Conservation (phyloP, 164 flowering plant genomes). For the Piper betle region DNA sequence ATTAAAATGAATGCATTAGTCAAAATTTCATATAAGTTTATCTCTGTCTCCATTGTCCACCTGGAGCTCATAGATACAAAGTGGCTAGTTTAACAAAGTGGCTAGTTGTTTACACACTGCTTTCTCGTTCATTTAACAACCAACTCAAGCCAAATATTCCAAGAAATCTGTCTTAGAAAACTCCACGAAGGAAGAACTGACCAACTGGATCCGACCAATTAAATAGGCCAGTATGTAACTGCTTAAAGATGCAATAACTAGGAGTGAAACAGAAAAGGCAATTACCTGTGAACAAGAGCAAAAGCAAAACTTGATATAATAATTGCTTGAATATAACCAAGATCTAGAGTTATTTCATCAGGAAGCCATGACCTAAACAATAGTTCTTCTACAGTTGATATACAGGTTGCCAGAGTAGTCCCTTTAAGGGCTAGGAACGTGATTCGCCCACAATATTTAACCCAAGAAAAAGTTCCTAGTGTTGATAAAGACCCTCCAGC, state of each 20-base stretch:
- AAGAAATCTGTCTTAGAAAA: too few relatives aligned
- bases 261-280: background rate
- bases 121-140: too few relatives aligned
- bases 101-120: too few relatives aligned
- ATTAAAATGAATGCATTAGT: too few relatives aligned
- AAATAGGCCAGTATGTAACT: background rate
- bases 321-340: constrained; percentile 63
- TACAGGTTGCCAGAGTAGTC: constrained; percentile 40
- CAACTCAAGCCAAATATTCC: too few relatives aligned
- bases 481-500: constrained; percentile 22
- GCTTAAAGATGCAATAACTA: too few relatives aligned
- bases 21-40: too few relatives aligned
- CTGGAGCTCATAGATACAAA: too few relatives aligned
- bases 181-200: too few relatives aligned
- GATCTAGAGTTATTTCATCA: constrained; percentile 68
- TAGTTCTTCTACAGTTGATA: constrained; percentile 72
- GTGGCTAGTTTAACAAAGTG: too few relatives aligned
- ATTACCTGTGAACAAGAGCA: constrained; percentile 65
- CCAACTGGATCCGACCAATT: too few relatives aligned
- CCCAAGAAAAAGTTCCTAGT: constrained; percentile 18
- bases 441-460: constrained; percentile 36
- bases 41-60: too few relatives aligned
- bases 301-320: constrained; percentile 74
- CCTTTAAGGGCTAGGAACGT: constrained; percentile 37
- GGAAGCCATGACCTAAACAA: constrained; percentile 90